Percentiles rank a stretch among this genome's conserved stretches.
These are phyloP conservation scores for Pseudomicrostroma phylloplanum DNA, from an alignment of 1,284 basidiomycete genomes.

Conservation along the genomic window DNA sequence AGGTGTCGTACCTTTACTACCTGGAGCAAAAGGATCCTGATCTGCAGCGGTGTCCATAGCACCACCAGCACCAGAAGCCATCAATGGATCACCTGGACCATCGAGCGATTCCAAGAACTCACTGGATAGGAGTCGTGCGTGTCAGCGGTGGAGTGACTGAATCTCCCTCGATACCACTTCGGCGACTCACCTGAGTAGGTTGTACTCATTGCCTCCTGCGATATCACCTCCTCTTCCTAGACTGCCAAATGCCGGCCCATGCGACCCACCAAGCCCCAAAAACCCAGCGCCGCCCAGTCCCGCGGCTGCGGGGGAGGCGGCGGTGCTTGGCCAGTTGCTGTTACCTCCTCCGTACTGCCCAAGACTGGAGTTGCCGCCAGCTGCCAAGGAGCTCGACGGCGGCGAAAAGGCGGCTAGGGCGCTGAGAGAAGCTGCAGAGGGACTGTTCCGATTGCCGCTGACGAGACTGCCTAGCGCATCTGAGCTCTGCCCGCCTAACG, in stretches of 20 bases:
- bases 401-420: too few species aligned
- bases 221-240: slow-evolving; percentile 31
- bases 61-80: not conserved
- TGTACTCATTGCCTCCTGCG: slow-evolving; percentile 43
- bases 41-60: not conserved
- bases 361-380: not conserved
- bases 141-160: too few species aligned
- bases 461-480: not conserved
- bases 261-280: slow-evolving; percentile 39
- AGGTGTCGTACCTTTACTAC: not conserved
- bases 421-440: too few species aligned
- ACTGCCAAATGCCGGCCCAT: not conserved
- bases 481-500: not conserved
- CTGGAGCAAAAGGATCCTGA: not conserved
- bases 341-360: too few species aligned
- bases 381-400: not conserved
- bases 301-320: slow-evolving; percentile 1
- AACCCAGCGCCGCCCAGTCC: slow-evolving; percentile 41
- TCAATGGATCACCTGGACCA: slow-evolving; percentile 12
- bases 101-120: slow-evolving; percentile 47
- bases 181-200: slow-evolving; percentile 20
- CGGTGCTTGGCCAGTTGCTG: not conserved
- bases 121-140: slow-evolving; percentile 3
- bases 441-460: not conserved
- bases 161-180: too few species aligned